Percentiles rank a stretch among this genome's conserved stretches.
phyloP scores from a whole-genome alignment of 2,329 filamentous ascomycete genomes.

The Fusarium xyrophilum region DNA sequence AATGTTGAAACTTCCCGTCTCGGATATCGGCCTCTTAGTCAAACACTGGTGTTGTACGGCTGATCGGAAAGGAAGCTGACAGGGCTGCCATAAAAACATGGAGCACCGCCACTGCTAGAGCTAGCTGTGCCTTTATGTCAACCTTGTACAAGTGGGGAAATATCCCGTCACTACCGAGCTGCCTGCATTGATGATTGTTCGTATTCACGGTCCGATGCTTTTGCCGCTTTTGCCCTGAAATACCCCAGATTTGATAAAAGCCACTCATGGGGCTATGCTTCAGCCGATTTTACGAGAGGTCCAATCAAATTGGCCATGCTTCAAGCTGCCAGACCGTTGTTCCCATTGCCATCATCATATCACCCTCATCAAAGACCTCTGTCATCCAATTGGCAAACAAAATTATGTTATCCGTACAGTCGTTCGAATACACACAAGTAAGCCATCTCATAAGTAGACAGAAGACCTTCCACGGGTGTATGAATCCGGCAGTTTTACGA shows the following conservation, averaged over 20 bases:
- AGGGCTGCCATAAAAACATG: background rate
- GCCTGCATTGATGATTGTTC: background rate
- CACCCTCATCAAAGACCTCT: fast-evolving
- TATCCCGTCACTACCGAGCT: background rate
- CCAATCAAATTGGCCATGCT: background rate
- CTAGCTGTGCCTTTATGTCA: background rate
- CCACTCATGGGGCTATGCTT: background rate
- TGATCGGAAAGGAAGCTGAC: background rate
- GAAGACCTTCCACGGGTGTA: fast-evolving
- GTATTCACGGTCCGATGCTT: background rate
- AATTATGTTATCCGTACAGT: fast-evolving
- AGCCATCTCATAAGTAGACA: fast-evolving
- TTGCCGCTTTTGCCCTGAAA: background rate
- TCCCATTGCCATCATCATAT: no score
- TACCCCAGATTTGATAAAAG: background rate
- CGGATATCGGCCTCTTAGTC: background rate
- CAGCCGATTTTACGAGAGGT: background rate
- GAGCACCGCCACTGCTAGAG: background rate
- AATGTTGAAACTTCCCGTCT: background rate
- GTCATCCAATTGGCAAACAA: background rate
- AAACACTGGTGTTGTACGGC: background rate
- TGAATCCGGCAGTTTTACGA: fast-evolving
- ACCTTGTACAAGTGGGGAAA: background rate
- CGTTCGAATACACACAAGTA: fast-evolving
- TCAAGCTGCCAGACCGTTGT: background rate